These are phyloP conservation scores for Setaria italica DNA, from an alignment of 202 grass and related monocot species.

Conservation along the genomic window DNA sequence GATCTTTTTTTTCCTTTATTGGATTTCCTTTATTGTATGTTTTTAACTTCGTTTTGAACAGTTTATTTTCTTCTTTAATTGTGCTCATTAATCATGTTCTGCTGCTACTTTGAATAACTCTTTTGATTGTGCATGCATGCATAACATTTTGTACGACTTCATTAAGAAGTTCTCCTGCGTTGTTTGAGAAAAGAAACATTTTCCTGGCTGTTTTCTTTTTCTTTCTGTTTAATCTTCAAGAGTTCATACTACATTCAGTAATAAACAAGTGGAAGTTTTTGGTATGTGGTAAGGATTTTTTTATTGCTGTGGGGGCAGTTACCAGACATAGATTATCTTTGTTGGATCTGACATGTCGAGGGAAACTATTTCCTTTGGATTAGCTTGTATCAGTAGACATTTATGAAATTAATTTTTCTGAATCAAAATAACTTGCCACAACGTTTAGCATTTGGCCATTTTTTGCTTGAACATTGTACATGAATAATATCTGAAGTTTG, in stretches of 20 bases:
- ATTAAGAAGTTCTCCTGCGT: too few species aligned
- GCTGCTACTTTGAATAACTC: background rate
- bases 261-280: conserved; percentile 29
- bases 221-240: conserved; percentile 1
- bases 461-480: conserved; percentile 21
- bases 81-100: conserved; percentile 19
- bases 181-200: background rate
- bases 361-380: conserved; percentile 10
- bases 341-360: background rate
- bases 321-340: background rate
- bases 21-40: conserved; percentile 34
- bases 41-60: conserved; percentile 21
- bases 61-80: conserved; percentile 36
- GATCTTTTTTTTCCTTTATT: conserved; percentile 38
- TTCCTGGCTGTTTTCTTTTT: conserved; percentile 7
- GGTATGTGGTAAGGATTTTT: background rate
- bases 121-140: conserved; percentile 2
- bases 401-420: conserved; percentile 7
- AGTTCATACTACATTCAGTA: conserved; percentile 31
- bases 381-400: background rate
- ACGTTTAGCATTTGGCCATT: background rate
- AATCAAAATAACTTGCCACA: conserved; percentile 22
- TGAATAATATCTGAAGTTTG: conserved; percentile 14
- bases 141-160: background rate
- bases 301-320: background rate